phyloP scores from a whole-genome alignment of 495 filamentous ascomycete species.

The Xanthoparmelia taractica region DNA sequence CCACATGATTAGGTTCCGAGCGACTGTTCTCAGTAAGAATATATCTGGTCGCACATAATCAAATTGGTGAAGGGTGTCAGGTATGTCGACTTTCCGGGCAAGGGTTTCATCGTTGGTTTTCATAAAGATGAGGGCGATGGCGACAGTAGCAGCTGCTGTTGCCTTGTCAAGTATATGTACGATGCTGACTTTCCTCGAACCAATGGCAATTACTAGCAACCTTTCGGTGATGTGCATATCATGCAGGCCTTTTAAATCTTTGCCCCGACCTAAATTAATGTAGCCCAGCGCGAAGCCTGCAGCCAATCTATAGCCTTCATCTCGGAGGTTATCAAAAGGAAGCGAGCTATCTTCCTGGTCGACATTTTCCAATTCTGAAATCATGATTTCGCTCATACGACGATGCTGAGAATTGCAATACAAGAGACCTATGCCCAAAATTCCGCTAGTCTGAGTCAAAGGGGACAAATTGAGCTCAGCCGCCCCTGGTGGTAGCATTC shows the following conservation, averaged over 20 bases:
- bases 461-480: conserved; percentile 91
- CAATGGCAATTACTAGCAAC: conserved; percentile 72
- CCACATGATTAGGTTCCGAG: conserved; percentile 94
- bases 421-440: conserved; percentile 93
- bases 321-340: conserved; percentile 62
- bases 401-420: conserved; percentile 96
- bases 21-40: conserved; percentile 79
- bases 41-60: conserved; percentile 93
- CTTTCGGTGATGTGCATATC: conserved; percentile 93
- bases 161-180: conserved; percentile 90
- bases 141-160: conserved; percentile 80
- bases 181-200: conserved; percentile 76
- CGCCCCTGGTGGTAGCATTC: conserved; percentile 83
- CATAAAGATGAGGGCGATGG: conserved; percentile 93
- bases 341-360: conserved; percentile 62
- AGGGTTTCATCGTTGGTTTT: conserved; percentile 86
- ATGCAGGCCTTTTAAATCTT: conserved; percentile 76
- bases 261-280: conserved; percentile 89
- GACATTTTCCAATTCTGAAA: conserved; percentile 87
- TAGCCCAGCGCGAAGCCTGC: conserved; percentile 90
- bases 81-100: conserved; percentile 86
- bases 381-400: conserved; percentile 97
- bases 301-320: conserved; percentile 89
- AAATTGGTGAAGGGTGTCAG: conserved; percentile 79
- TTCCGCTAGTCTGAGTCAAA: conserved; percentile 89